phyloP scores from a whole-genome alignment of 176 grass and related monocot species.

The Phyllostachys edulis region DNA sequence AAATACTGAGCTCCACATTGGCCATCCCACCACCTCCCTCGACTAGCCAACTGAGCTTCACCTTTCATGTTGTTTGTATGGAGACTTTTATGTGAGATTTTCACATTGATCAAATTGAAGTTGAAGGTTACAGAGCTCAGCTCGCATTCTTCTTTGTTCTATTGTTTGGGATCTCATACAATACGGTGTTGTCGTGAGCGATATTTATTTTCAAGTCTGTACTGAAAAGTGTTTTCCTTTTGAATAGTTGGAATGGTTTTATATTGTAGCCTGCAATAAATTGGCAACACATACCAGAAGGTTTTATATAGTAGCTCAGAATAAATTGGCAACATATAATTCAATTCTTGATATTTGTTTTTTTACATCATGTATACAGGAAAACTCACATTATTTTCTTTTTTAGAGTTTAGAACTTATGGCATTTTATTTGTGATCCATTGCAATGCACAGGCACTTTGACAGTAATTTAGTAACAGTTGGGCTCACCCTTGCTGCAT shows the following conservation, averaged over 20 bases:
- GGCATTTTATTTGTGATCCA: neutral
- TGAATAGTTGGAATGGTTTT: neutral
- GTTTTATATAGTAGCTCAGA: no score
- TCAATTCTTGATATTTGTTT: neutral
- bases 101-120: neutral
- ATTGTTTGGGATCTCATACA: neutral
- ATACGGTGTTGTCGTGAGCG: neutral
- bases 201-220: neutral
- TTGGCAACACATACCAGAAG: neutral
- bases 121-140: neutral
- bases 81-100: neutral
- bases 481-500: neutral
- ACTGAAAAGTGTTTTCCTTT: neutral
- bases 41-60: neutral
- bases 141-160: neutral
- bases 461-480: neutral
- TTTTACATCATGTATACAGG: neutral
- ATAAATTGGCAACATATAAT: neutral
- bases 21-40: neutral
- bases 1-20: neutral
- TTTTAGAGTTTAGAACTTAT: neutral
- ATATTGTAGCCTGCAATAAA: neutral
- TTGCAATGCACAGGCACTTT: neutral
- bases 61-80: neutral
- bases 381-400: neutral